phyloP scores from a whole-genome alignment of 2,329 filamentous ascomycete genomes.

The Bretziella fagacearum region DNA sequence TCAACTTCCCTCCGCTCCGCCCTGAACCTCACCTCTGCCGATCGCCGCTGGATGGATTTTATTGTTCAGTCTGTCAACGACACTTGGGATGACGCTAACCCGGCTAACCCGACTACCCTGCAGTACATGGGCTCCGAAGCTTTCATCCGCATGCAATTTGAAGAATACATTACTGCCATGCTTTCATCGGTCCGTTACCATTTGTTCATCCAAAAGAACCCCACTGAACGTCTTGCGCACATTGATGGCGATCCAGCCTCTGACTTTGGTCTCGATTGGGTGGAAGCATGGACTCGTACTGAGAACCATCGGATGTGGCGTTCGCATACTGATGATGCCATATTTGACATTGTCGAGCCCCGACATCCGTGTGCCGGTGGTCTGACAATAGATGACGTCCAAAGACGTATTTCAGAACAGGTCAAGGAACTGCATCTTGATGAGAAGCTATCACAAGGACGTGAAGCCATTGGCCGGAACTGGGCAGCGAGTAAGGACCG shows the following conservation, averaged over 20 bases:
- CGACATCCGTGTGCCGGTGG: constrained; percentile 86
- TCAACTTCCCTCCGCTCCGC: constrained; percentile 62
- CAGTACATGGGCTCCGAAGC: constrained; percentile 93
- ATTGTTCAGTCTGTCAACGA: constrained; percentile 86
- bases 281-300: constrained; percentile 73
- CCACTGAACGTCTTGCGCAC: constrained; percentile 42
- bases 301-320: constrained; percentile 89
- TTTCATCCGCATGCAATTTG: constrained; percentile 91
- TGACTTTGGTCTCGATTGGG: constrained; percentile 73
- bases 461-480: constrained; percentile 75
- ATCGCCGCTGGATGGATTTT: constrained; percentile 92
- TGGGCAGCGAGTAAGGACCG: constrained; percentile 78
- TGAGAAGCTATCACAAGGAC: constrained; percentile 67
- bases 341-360: constrained; percentile 90
- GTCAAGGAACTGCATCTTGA: constrained; percentile 88
- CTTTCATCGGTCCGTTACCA: constrained; percentile 84
- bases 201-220: constrained; percentile 40
- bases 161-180: constrained; percentile 84
- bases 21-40: constrained; percentile 63
- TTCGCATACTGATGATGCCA: constrained; percentile 59
- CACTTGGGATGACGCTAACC: constrained; percentile 89
- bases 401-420: constrained; percentile 75
- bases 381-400: constrained; percentile 84
- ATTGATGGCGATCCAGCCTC: constrained; percentile 67
- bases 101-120: constrained; percentile 77